phyloP scores from a whole-genome alignment of 2,329 filamentous ascomycete genomes.

The Aspergillus ruber region DNA sequence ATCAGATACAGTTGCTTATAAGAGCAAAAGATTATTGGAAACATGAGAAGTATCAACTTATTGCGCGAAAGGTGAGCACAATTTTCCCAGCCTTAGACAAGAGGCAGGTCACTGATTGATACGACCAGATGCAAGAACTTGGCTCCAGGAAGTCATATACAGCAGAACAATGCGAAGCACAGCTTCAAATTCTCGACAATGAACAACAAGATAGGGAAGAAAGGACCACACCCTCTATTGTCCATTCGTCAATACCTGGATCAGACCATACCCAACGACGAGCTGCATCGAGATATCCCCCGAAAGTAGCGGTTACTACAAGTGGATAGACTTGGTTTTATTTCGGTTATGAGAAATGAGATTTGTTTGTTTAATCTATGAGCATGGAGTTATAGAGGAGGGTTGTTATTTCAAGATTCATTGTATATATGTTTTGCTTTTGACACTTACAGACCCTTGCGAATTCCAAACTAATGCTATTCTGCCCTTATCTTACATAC shows the following conservation, averaged over 20 bases:
- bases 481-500: not conserved
- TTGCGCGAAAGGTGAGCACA: constrained; percentile 30
- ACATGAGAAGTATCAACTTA: constrained; percentile 32
- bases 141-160: constrained; percentile 28
- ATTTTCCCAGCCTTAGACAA: not conserved
- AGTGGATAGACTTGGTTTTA: not conserved
- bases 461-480: not conserved
- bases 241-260: constrained; percentile 14
- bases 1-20: constrained; percentile 31
- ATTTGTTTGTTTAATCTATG: constrained; percentile 1
- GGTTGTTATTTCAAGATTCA: not conserved
- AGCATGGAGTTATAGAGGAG: not conserved
- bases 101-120: not conserved
- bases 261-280: constrained; percentile 14
- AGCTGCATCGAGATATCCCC: constrained; percentile 4
- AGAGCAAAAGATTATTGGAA: constrained; percentile 33
- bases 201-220: constrained; percentile 11
- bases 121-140: constrained; percentile 27
- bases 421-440: not conserved
- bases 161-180: constrained; percentile 30
- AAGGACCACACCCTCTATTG: constrained; percentile 11
- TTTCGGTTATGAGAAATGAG: not conserved
- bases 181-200: constrained; percentile 25
- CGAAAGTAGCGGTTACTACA: not conserved
- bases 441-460: too few species aligned